phyloP scores from a whole-genome alignment of 192 early-diverging fungal species.

The Allomyces macrogynus region DNA sequence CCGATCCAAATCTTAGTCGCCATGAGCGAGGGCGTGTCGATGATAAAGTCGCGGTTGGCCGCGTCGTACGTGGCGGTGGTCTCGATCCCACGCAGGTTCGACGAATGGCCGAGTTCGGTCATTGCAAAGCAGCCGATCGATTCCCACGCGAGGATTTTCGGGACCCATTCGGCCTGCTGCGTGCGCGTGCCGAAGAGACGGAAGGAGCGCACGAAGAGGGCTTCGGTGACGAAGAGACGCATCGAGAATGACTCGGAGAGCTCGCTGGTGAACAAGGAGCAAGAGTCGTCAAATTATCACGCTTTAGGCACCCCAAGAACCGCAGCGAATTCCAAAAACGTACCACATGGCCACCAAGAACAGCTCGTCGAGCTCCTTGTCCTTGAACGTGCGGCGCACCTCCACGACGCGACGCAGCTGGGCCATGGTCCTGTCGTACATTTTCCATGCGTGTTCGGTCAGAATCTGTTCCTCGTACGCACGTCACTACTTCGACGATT shows the following conservation, averaged over 20 bases:
- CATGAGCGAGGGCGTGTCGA: slow-evolving; percentile 35
- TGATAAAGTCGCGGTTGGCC: slow-evolving; percentile 31
- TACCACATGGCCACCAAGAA: slow-evolving; percentile 19
- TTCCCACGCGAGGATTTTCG: slow-evolving; percentile 26
- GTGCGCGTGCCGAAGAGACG: slow-evolving; percentile 32
- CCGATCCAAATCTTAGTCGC: slow-evolving; percentile 46
- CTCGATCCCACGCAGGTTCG: slow-evolving; percentile 37
- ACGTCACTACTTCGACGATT: no score
- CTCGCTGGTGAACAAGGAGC: slow-evolving; percentile 8
- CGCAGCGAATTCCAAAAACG: no score
- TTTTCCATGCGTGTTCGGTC: no score
- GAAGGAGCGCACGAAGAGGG: slow-evolving; percentile 31
- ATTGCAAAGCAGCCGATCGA: slow-evolving; percentile 40
- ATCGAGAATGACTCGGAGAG: slow-evolving; percentile 38
- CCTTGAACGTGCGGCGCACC: slow-evolving; percentile 15
- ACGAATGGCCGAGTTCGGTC: slow-evolving; percentile 43
- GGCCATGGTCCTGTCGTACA: slow-evolving; percentile 22
- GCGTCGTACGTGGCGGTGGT: slow-evolving; percentile 42
- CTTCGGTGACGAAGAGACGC: slow-evolving; percentile 39
- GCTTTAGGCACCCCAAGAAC: no score
- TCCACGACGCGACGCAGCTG: slow-evolving; percentile 23
- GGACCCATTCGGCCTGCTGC: slow-evolving; percentile 29
- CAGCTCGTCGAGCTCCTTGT: slow-evolving; percentile 14
- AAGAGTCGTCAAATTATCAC: no score
- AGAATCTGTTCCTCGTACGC: not conserved